These are phyloP conservation scores for Lepidium didymum DNA, from an alignment of 345 rosid genomes.

Conservation along the genomic window DNA sequence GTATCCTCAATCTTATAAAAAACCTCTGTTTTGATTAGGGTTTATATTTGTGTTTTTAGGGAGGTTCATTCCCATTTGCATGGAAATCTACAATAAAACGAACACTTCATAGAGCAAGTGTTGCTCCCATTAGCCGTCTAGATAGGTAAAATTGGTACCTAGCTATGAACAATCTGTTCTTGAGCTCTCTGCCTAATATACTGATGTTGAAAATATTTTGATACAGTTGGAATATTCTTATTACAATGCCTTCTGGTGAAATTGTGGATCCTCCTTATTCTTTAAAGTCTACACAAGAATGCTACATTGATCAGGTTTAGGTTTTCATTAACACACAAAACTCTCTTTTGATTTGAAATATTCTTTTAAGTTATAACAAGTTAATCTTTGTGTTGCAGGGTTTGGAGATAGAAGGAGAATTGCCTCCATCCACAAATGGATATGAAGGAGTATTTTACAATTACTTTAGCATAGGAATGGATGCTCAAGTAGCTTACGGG, in stretches of 20 bases:
- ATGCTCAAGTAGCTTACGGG: slow-evolving; percentile 96
- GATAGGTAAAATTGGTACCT: slow-evolving; percentile 47
- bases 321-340: background rate
- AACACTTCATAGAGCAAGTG: slow-evolving; percentile 56
- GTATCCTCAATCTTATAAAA: background rate
- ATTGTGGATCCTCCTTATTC: slow-evolving; percentile 72
- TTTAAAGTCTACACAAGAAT: slow-evolving; percentile 53
- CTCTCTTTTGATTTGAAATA: slow-evolving; percentile 20
- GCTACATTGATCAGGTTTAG: slow-evolving; percentile 55
- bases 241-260: slow-evolving; percentile 68
- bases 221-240: slow-evolving; percentile 68
- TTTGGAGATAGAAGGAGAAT: slow-evolving; percentile 51
- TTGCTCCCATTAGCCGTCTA: slow-evolving; percentile 53
- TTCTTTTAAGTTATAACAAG: background rate
- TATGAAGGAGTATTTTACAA: slow-evolving; percentile 90
- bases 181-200: background rate
- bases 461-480: slow-evolving; percentile 99
- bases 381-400: slow-evolving; percentile 21
- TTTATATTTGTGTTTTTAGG: slow-evolving; percentile 41
- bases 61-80: slow-evolving; percentile 90
- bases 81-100: slow-evolving; percentile 93
- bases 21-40: slow-evolving; percentile 9
- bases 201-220: background rate
- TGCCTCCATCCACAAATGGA: slow-evolving; percentile 47
- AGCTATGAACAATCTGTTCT: background rate